Conservation (phyloP, 768 basidiomycete genomes). For the Amanita pseudoporphyria region DNA sequence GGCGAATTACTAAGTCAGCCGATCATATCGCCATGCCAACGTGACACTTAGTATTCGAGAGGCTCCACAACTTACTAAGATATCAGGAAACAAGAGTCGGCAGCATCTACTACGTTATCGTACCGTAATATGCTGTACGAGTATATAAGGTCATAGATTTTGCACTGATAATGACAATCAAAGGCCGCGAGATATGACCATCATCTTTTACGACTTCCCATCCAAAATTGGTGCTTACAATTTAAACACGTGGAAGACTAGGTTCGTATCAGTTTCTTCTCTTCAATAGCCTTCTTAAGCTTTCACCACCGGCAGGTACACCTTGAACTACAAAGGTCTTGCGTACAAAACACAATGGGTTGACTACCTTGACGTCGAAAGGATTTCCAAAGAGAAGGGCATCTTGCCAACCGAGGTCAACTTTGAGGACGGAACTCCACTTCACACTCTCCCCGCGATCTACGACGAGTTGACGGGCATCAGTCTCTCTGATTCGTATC, state of each 20-base stretch:
- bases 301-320: conserved; percentile 7
- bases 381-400: conserved; percentile 18
- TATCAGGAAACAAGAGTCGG: too few species aligned
- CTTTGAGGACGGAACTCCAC: conserved; percentile 16
- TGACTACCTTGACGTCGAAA: conserved; percentile 31
- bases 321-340: conserved; percentile 12
- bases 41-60: too few species aligned
- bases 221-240: conserved; percentile 27
- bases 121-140: neutral
- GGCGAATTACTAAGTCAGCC: too few species aligned
- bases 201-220: conserved; percentile 37
- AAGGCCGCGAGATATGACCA: conserved; percentile 2
- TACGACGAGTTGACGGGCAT: conserved; percentile 27
- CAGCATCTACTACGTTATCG: too few species aligned
- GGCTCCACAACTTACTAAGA: too few species aligned
- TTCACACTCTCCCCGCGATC: conserved; percentile 35
- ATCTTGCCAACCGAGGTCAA: conserved; percentile 16
- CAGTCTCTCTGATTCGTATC: conserved; percentile 25
- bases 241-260: conserved; percentile 36
- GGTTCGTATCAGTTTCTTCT: conserved; percentile 17
- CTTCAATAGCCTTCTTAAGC: neutral
- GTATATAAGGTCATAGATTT: neutral
- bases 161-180: neutral
- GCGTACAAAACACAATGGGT: conserved; percentile 32
- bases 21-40: too few species aligned